These are phyloP conservation scores for Pugionium dolabratum DNA, from an alignment of 345 rosid species.

Conservation along the genomic window DNA sequence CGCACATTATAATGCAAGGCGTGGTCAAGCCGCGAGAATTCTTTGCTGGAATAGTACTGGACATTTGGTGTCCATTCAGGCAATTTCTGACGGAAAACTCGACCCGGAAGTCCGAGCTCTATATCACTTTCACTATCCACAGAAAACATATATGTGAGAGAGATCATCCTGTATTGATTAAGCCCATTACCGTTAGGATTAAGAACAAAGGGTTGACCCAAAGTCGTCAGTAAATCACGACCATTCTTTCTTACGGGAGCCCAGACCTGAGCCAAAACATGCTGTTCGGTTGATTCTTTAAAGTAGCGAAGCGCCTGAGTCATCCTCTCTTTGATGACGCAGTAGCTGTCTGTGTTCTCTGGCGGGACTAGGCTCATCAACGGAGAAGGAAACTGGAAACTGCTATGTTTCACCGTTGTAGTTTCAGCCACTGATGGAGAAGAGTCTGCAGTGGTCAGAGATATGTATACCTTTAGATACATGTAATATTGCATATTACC, in stretches of 20 bases:
- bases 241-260: slow-evolving; percentile 71
- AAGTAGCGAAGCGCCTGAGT: slow-evolving; percentile 76
- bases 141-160: slow-evolving; percentile 73
- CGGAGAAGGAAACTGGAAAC: slow-evolving; percentile 57
- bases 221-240: slow-evolving; percentile 68
- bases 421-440: slow-evolving; percentile 46
- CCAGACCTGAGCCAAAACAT: slow-evolving; percentile 91
- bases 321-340: slow-evolving; percentile 83
- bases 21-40: slow-evolving; percentile 76
- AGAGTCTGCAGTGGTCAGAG: slow-evolving; percentile 47
- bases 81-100: slow-evolving; percentile 76
- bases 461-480: slow-evolving; percentile 15
- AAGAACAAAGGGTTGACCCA: slow-evolving; percentile 93
- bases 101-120: slow-evolving; percentile 92
- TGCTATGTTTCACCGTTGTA: slow-evolving; percentile 45
- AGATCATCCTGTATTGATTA: slow-evolving; percentile 86
- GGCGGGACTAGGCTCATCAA: slow-evolving; percentile 53
- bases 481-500: background rate
- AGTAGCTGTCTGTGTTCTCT: slow-evolving; percentile 61
- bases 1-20: slow-evolving; percentile 73
- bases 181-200: slow-evolving; percentile 71
- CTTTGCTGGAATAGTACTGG: slow-evolving; percentile 81
- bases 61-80: slow-evolving; percentile 98
- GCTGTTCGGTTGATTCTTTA: slow-evolving; percentile 89
- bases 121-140: slow-evolving; percentile 73